Evolutionary conservation across 352 stramenopile species (phyloP).

Genomic region (Poterioochromonas sp.): DNA sequence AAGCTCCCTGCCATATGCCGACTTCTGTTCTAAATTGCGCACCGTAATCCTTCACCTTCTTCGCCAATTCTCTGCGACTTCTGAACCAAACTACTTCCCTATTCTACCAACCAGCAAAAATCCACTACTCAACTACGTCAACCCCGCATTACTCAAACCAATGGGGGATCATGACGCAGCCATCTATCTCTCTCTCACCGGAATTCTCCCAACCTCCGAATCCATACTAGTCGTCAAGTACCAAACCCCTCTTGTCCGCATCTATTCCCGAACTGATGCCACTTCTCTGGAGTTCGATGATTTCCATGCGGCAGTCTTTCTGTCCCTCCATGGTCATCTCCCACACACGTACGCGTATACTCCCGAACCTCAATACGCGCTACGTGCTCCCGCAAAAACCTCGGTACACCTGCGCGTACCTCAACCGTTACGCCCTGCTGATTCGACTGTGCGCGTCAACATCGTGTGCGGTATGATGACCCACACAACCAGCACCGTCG

Average conservation of each 20-base stretch:
- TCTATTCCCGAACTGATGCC: conserved; percentile 1
- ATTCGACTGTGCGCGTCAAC: conserved; percentile 1
- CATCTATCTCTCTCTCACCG: conserved; percentile 25
- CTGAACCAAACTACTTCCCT: conserved; percentile 27
- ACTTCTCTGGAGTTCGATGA: conserved; percentile 12
- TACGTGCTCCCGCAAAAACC: not conserved
- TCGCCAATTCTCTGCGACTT: conserved; percentile 3
- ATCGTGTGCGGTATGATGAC: conserved; percentile 24
- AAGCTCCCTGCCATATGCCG: conserved; percentile 10
- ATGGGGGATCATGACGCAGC: conserved; percentile 19
- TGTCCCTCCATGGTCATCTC: not conserved
- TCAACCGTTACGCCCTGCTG: conserved; percentile 2
- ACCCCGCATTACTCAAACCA: conserved; percentile 24
- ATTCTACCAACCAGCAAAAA: conserved; percentile 22
- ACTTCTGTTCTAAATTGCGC: conserved; percentile 12
- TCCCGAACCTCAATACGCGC: conserved; percentile 16
- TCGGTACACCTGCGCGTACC: conserved; percentile 1
- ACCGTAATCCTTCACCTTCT: conserved; percentile 21
- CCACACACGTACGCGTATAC: not conserved
- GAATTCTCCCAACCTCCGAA: conserved; percentile 5
- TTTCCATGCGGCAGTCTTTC: conserved; percentile 6
- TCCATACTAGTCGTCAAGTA: conserved; percentile 28
- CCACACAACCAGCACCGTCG: conserved; percentile 15
- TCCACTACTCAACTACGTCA: conserved; percentile 20
- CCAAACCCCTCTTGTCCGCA: conserved; percentile 4